phyloP scores from a whole-genome alignment of 2,329 filamentous ascomycete species.

The Apiospora hydei region DNA sequence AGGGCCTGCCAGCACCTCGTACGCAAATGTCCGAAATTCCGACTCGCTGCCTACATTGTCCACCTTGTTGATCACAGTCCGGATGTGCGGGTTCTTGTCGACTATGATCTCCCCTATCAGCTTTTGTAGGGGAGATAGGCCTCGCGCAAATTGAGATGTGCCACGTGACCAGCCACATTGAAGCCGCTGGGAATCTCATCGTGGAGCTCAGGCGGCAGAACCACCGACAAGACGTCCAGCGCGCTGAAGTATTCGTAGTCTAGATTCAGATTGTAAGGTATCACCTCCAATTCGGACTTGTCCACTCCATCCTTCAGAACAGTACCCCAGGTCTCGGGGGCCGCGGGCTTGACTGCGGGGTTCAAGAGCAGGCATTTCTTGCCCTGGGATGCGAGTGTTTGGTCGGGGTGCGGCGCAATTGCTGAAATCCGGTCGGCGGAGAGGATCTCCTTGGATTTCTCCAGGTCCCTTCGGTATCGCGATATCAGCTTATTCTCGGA shows the following conservation, averaged over 20 bases:
- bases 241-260: constrained; percentile 75
- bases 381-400: constrained; percentile 58
- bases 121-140: constrained; percentile 85
- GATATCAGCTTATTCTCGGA: constrained; percentile 78
- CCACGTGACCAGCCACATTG: constrained; percentile 88
- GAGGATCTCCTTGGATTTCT: constrained; percentile 71
- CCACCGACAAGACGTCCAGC: constrained; percentile 77
- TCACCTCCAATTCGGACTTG: constrained; percentile 71
- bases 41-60: constrained; percentile 86
- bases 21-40: constrained; percentile 89
- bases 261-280: constrained; percentile 78
- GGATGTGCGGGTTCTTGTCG: constrained; percentile 85
- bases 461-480: constrained; percentile 71
- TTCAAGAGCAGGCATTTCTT: constrained; percentile 68
- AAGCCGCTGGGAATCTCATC: constrained; percentile 87
- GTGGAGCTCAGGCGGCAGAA: constrained; percentile 81
- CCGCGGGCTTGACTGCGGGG: constrained; percentile 63
- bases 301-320: constrained; percentile 73
- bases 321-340: constrained; percentile 78
- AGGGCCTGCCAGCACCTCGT: constrained; percentile 84
- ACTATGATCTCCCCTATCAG: constrained; percentile 85
- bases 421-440: constrained; percentile 67
- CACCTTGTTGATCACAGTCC: constrained; percentile 95
- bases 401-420: constrained; percentile 69
- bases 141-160: constrained; percentile 88